Base-by-base conservation (phyloP, 2,329 filamentous ascomycete genomes). In the Coniosporium tulheliwenetii region DNA sequence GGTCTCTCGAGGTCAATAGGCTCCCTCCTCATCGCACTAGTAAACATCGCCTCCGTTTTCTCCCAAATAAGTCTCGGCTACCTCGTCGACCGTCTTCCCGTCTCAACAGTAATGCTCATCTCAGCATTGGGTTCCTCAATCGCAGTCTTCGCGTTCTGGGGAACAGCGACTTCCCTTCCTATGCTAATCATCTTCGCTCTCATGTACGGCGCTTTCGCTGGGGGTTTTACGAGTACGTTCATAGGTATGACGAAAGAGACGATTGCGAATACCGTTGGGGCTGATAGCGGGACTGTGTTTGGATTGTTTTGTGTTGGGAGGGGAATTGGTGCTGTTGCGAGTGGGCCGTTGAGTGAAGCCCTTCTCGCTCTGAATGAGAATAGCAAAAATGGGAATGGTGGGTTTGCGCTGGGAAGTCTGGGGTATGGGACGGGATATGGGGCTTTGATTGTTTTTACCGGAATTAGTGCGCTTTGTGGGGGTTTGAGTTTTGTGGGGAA, bases 291-390 rank as follows among this genome's bases (percentile, higher is more conserved):
- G 0, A 63, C 72, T 45, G 58, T 71, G 1, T 67, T 72, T 42
- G 63, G 61, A 0, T 58, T 65, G 12, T 54, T 73, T 39, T 61
- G 61, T 9, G 63, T 63, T 7, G 69, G 69, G 0, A 66, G 67
- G 36, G 70, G 70, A 0, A 59, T 73, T 13, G 69, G 70, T 3
- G 68, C 66, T 50, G 53, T 74, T 9, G 60, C 65, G 8, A 64
- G 61, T 43, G 70, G 70, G 3, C 70, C 70, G 0, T 50, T 73
- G 35, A 71, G 67, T 38, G 69, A 71, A 49, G 60, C 54, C 10
- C 47, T 69, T 35, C 14, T 35, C 12, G 32, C 32, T 30, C 44
- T 69, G 9, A 50, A 52, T 12, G 49, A 51, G 16, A 56, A 56
- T 15, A 46, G 49, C 2, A 66, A 55, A 53, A 45, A 48, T 14